phyloP scores from a whole-genome alignment of 192 early-diverging fungal species.

The Mortierella antarctica region DNA sequence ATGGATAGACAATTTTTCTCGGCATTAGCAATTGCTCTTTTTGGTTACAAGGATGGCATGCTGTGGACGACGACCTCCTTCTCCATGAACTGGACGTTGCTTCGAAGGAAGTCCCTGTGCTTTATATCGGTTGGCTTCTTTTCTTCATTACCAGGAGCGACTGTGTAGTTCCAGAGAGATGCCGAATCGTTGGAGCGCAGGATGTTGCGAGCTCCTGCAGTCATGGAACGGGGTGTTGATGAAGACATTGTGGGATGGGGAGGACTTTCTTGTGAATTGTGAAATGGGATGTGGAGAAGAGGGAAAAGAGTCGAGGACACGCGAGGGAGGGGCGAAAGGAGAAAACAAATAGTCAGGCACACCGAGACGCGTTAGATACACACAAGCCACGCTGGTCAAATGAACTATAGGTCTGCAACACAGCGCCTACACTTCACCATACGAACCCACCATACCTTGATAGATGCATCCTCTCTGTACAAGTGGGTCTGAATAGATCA shows the following conservation, averaged over 20 bases:
- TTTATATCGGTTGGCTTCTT: not conserved
- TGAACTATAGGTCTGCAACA: too few relatives aligned
- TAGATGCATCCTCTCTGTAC: too few relatives aligned
- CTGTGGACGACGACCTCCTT: not conserved
- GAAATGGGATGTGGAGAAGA: too few relatives aligned
- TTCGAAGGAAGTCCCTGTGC: not conserved
- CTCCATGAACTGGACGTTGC: not conserved
- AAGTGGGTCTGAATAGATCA: too few relatives aligned
- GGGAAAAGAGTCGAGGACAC: too few relatives aligned
- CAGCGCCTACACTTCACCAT: too few relatives aligned
- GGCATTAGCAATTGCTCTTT: not conserved
- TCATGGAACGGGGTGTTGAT: slow-evolving; percentile 88
- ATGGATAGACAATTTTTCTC: slow-evolving; percentile 3
- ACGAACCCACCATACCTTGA: too few relatives aligned
- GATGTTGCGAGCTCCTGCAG: slow-evolving; percentile 87
- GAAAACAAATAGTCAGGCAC: too few relatives aligned
- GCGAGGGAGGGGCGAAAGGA: too few relatives aligned
- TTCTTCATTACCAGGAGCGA: slow-evolving; percentile 75
- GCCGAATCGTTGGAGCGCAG: slow-evolving; percentile 94
- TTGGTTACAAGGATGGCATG: not conserved
- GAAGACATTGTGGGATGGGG: slow-evolving; percentile 12
- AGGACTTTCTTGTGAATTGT: too few relatives aligned
- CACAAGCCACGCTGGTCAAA: too few relatives aligned
- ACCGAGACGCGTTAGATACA: too few relatives aligned
- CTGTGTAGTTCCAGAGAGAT: slow-evolving; percentile 94